These are phyloP conservation scores for Gonapodya sp. DNA, from an alignment of 192 early-diverging fungal species.

Conservation along the genomic window DNA sequence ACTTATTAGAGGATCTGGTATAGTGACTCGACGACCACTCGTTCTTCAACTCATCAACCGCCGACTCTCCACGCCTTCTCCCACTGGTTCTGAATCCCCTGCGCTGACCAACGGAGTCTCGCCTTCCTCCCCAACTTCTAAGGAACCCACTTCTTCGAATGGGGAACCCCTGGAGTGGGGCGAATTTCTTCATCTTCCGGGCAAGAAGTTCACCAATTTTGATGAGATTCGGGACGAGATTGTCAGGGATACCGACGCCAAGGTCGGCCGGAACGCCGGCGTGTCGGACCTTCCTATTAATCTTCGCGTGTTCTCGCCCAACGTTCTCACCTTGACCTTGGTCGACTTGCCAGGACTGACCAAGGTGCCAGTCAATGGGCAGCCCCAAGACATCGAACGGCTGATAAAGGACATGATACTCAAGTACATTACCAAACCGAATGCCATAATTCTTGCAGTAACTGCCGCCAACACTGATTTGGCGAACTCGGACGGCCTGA, in stretches of 20 bases:
- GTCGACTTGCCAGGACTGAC: conserved; percentile 99
- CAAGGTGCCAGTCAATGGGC: conserved; percentile 97
- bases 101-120: conserved; percentile 1
- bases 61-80: conserved; percentile 12
- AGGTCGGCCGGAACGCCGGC: conserved; percentile 43
- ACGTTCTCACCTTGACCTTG: conserved; percentile 96
- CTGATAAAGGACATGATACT: conserved; percentile 97
- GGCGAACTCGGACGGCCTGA: conserved; percentile 99
- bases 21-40: conserved; percentile 94
- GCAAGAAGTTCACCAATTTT: conserved; percentile 93
- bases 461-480: conserved; percentile 98
- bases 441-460: conserved; percentile 95
- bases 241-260: conserved; percentile 73
- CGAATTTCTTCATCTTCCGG: conserved; percentile 96
- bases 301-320: conserved; percentile 92
- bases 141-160: conserved; percentile 13
- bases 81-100: not conserved
- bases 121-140: conserved; percentile 9
- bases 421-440: conserved; percentile 95
- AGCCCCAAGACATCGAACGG: conserved; percentile 98
- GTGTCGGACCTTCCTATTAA: conserved; percentile 97
- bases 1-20: conserved; percentile 62
- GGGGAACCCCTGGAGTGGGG: conserved; percentile 90
- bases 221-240: conserved; percentile 97
- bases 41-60: conserved; percentile 97